These are phyloP conservation scores for Trichoderma guizhouense DNA, from an alignment of 2,329 filamentous ascomycete species.

Conservation along the genomic window DNA sequence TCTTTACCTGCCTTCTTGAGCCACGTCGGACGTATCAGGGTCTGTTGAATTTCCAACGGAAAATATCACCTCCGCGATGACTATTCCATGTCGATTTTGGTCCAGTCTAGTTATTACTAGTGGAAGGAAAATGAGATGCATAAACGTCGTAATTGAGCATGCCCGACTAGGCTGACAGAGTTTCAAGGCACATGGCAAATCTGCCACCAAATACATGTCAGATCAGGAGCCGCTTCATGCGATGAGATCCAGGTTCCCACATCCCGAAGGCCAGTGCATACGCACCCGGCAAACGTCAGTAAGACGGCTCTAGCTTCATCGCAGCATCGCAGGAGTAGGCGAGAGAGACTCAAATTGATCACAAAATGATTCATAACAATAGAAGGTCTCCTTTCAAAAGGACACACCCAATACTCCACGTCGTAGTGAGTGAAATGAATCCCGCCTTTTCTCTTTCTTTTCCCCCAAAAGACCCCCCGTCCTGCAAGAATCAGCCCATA, in stretches of 20 bases:
- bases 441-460: neutral
- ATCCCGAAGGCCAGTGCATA: neutral
- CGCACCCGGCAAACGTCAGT: neutral
- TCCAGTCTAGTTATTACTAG: neutral
- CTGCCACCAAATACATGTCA: neutral
- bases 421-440: neutral
- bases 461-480: neutral
- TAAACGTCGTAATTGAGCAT: neutral
- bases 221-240: neutral
- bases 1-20: neutral
- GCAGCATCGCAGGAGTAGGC: neutral
- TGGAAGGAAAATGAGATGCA: neutral
- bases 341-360: neutral
- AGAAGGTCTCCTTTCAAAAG: neutral
- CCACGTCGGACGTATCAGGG: neutral
- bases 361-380: neutral
- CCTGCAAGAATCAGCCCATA: neutral
- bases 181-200: neutral
- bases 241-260: neutral
- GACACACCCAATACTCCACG: neutral
- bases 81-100: neutral
- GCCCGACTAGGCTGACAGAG: neutral
- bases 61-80: neutral
- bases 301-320: neutral
- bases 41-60: neutral